Evolutionary conservation across 2,329 filamentous ascomycete genomes (phyloP), one percentile per base, ranked within the genome.

Genomic region (Ascochyta viciae-villosae): DNA sequence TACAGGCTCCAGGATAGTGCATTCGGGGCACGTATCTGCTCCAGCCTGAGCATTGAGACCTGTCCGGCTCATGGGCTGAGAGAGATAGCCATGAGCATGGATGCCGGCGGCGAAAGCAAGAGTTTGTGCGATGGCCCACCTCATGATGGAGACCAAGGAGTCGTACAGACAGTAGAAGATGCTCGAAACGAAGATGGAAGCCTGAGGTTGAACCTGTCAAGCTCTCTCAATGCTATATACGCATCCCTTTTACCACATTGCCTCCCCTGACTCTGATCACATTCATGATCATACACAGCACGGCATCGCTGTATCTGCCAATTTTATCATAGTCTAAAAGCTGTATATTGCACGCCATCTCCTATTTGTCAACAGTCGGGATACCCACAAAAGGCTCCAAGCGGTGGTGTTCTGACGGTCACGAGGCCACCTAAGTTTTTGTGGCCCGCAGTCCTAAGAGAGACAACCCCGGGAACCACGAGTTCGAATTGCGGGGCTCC

Each of bases 1-100:
- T 5, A 74, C 71, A 0, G 71, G 70, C 44, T 74, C 71, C 7
- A 73, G 62, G 26, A 74, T 74, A 2, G 70, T 71, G 51, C 71
- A 74, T 46, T 74, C 71, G 9, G 71, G 71, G 60, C 71, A 74
- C 8, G 71, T 72, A 38, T 73, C 71, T 24, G 60, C 58, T 38
- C 69, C 70, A 50, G 68, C 64, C 37, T 72, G 64, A 9, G 71
- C 71, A 50, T 74, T 74, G 24, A 74, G 55, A 8, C 70, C 69
- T 22, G 71, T 74, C 9, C 71, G 65, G 52, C 71, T 74, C 70
- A 72, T 74, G 2, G 71, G 71, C 12, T 60, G 67, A 8, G 62
- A 62, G 19, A 73, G 65, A 33, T 74, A 74, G 35, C 71, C 71
- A 65, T 74, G 71, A 13, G 67, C 69, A n/a, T 65, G 50, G 2